A percentile compares a stretch with the other conserved stretches of the same genome.
Evolutionary conservation across 352 stramenopile species (phyloP).

Genomic region (Phytophthora uliginosa): DNA sequence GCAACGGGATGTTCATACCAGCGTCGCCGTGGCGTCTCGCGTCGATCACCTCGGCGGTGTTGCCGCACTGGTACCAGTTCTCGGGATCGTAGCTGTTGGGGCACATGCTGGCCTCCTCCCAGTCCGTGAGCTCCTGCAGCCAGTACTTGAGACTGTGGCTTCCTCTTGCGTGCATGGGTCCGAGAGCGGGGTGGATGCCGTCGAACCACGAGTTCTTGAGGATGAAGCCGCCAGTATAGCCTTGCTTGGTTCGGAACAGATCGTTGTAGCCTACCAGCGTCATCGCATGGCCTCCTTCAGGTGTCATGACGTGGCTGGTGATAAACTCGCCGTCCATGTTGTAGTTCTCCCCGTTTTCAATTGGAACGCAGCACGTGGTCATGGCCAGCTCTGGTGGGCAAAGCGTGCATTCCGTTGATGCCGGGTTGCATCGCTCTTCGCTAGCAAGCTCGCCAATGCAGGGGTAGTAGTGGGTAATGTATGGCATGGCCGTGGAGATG

Average conservation of each 20-base stretch:
- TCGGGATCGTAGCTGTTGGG: constrained; percentile 77
- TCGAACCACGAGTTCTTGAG: constrained; percentile 87
- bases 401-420: constrained; percentile 56
- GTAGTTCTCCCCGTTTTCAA: constrained; percentile 55
- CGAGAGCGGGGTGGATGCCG: constrained; percentile 65
- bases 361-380: constrained; percentile 66
- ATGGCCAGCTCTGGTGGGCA: constrained; percentile 58
- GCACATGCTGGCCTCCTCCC: constrained; percentile 75
- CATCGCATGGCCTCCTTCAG: constrained; percentile 75
- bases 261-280: constrained; percentile 81
- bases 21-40: constrained; percentile 32
- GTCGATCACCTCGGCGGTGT: constrained; percentile 62
- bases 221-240: constrained; percentile 74
- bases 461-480: constrained; percentile 67
- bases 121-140: constrained; percentile 78
- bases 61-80: constrained; percentile 82
- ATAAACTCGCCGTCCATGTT: constrained; percentile 82
- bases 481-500: constrained; percentile 67
- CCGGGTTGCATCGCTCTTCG: constrained; percentile 65
- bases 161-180: constrained; percentile 65
- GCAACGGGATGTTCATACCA: constrained; percentile 49
- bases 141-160: constrained; percentile 81
- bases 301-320: constrained; percentile 55
- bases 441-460: constrained; percentile 60
- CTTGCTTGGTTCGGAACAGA: constrained; percentile 65